Evolutionary conservation across 768 basidiomycete species (phyloP).

Genomic region (Daedaleopsis sinensis): DNA sequence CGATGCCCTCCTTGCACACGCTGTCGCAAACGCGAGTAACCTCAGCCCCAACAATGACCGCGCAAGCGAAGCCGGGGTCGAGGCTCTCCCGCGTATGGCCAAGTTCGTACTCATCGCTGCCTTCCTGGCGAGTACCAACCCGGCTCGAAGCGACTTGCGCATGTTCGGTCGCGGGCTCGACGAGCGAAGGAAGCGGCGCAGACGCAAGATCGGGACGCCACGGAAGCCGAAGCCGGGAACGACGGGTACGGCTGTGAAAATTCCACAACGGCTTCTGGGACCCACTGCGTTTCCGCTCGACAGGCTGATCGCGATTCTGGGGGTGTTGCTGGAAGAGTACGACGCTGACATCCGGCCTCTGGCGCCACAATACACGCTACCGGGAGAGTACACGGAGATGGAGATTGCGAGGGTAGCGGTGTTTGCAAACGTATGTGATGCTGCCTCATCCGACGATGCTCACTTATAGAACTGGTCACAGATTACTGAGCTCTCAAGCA

Average conservation of each 20-base stretch:
- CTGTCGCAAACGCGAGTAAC: background rate
- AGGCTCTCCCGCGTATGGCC: conserved; percentile 62
- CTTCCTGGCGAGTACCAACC: conserved; percentile 86
- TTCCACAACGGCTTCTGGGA: conserved; percentile 78
- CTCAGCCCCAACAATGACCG: conserved; percentile 3
- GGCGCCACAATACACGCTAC: conserved; percentile 51
- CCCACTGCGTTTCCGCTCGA: conserved; percentile 81
- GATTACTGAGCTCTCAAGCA: conserved; percentile 68
- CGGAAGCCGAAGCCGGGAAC: conserved; percentile 26
- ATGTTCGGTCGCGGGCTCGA: conserved; percentile 81
- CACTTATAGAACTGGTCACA: conserved; percentile 28
- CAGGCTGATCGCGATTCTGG: conserved; percentile 78
- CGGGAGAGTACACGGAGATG: conserved; percentile 77
- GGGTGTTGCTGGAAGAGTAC: conserved; percentile 75
- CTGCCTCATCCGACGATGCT: no score
- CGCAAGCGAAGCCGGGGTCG: conserved; percentile 25
- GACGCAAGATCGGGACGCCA: conserved; percentile 38
- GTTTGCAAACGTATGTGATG: conserved; percentile 53
- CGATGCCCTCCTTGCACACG: conserved; percentile 12
- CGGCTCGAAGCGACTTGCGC: conserved; percentile 73
- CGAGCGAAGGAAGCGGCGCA: conserved; percentile 61
- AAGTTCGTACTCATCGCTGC: conserved; percentile 78
- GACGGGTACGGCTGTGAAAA: conserved; percentile 31
- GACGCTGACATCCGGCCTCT: conserved; percentile 51
- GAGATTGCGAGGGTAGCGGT: conserved; percentile 66